These are phyloP conservation scores for Tolypocladium inflatum DNA, from an alignment of 2,329 filamentous ascomycete species.

Conservation along the genomic window DNA sequence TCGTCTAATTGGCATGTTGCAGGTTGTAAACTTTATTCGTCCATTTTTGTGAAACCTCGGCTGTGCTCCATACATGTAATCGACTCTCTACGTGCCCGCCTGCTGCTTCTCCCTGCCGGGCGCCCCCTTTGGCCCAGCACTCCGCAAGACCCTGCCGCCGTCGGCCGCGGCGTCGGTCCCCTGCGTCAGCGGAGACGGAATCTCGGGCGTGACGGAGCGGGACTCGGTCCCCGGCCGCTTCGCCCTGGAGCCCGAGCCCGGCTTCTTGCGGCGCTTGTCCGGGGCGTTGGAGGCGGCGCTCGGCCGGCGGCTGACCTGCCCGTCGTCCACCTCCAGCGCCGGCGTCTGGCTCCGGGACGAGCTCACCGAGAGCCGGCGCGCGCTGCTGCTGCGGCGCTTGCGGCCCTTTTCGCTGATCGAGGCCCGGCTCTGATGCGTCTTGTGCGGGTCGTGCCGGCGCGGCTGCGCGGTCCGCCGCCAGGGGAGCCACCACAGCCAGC, in stretches of 20 bases:
- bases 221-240: conserved; percentile 37
- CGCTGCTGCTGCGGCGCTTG: conserved; percentile 41
- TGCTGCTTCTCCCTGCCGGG: not conserved
- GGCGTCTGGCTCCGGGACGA: conserved; percentile 42
- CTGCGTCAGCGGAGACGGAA: conserved; percentile 41
- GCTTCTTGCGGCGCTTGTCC: conserved; percentile 44
- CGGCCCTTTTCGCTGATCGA: conserved; percentile 35
- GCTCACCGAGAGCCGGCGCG: conserved; percentile 41
- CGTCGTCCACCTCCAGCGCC: conserved; percentile 36
- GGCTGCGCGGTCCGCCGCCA: conserved; percentile 38
- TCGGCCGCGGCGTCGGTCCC: conserved; percentile 29
- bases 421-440: conserved; percentile 26
- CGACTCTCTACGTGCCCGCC: not conserved
- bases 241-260: conserved; percentile 29
- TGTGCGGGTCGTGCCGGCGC: conserved; percentile 26
- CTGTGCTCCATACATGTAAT: not conserved
- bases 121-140: conserved; percentile 6
- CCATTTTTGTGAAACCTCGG: not conserved
- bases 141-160: conserved; percentile 12
- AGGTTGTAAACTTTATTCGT: not conserved
- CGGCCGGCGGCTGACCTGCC: conserved; percentile 28
- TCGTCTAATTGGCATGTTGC: not conserved
- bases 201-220: conserved; percentile 45
- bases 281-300: conserved; percentile 40
- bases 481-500: conserved; percentile 81